Base-by-base conservation (phyloP, 2,329 filamentous ascomycete genomes). In the Fusarium ambrosium region DNA sequence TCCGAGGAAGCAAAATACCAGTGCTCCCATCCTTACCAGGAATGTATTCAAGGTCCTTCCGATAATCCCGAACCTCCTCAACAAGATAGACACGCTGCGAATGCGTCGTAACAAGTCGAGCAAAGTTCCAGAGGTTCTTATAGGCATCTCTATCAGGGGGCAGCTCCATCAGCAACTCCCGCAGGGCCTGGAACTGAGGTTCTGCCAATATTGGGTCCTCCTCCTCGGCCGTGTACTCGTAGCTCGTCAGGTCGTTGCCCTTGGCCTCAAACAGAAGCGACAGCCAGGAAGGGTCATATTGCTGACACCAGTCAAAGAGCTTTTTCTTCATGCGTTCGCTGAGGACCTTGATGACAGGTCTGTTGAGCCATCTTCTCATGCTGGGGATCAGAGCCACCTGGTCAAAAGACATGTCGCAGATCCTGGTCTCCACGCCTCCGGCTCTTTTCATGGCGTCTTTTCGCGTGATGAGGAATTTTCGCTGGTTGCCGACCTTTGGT, bases 271-370 rank as follows among this genome's bases (percentile, higher is more conserved):
- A 62, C 2, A 62, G 39, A 4, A 51, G 18, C 1, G 10, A 16
- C 41, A 51, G 29, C 39, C 41, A 36, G 16, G 60, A 62, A 7
- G 41, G n/a, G n/a, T 62, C 41, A 20, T 6, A 37, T 6, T 36
- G 5, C 20, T 51, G 60, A 18, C 41, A 51, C 60, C 60, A 62
- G 9, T 43, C 36, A 51, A 62, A 62, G 20, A 62, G 41, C 29
- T 62, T 62, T 20, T 16, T 8, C 60, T 51, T 62, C 41, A 62
- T 39, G 29, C 9, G 1, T 10, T 62, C 60, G 29, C 9, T 14
- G 13, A 62, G 60, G 2, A 62, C 60, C 41, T 16, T 62, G 20
- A 62, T 62, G 20, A 62, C 60, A 1, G 60, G 60, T 10, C 20
- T 62, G 14, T 16, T 36, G 16, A 62, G 60, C 60, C 60, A 62